Base-by-base conservation (phyloP, 352 stramenopile genomes). In the Globisporangium irregulare region DNA sequence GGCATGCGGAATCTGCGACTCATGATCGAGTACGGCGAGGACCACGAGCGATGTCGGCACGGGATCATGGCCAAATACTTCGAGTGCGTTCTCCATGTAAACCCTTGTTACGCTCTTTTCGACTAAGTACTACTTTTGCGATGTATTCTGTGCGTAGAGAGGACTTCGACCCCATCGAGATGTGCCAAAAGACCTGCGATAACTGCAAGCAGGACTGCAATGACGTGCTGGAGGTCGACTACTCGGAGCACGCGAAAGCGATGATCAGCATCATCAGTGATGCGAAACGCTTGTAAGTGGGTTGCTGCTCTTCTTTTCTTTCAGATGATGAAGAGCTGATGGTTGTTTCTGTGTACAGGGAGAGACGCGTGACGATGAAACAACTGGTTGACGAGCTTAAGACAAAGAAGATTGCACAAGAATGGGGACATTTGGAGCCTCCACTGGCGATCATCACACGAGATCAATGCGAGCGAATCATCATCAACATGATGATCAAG, bases 371-470 rank as follows among this genome's bases (percentile, higher is more conserved):
- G 25, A 91, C 84, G 20, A 66, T 92, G 25, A 92, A 91, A 59
- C 82, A 92, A 57, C 65, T 92, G 20, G 80, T 92, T 7, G 82
- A 92, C 34, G 84, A 91, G 57, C 76, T 86, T 41, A 87, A 85
- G 50, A 78, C 79, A 10, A 79, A 76, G 48, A 89, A 84, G 56
- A 69, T 81, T 32, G 53, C 66, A 1, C 81, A 87, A 36, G 63
- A 81, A 59, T 80, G 66, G 66, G 62, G 43, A 10, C 36, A 73
- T 5, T 54, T 88, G n/a, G 62, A 78, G 27, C 80, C 79, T n/a
- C 64, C 66, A 1, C 75, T 92, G 53, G 7, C 69, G 10, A 68
- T 64, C 1, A 62, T 89, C 10, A 70, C 80, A 24, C 71, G 80
- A 65, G 62, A 61, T 5, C 63, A 79, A 27, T 87, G 79, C 59